These are phyloP conservation scores for Globisporangium nodosum DNA, from an alignment of 352 stramenopile genomes.

Conservation along the genomic window DNA sequence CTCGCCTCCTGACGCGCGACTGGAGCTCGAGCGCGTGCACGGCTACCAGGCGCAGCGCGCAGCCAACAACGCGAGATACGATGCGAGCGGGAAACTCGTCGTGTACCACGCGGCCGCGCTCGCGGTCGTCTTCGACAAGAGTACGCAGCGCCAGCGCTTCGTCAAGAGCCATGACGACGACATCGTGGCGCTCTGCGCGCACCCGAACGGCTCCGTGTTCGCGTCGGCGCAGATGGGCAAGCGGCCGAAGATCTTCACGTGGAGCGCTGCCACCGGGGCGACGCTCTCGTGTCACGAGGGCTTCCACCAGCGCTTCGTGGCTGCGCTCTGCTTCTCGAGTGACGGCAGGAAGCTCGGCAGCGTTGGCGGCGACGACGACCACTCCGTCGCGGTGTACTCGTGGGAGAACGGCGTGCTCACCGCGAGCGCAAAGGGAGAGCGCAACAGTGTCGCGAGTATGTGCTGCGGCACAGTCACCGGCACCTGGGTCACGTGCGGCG, in stretches of 20 bases:
- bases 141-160: conserved; percentile 34
- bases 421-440: conserved; percentile 55
- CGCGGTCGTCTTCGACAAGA: conserved; percentile 60
- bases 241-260: conserved; percentile 77
- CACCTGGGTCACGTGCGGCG: conserved; percentile 66
- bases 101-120: conserved; percentile 81
- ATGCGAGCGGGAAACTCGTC: conserved; percentile 44
- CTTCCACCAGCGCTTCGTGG: conserved; percentile 77
- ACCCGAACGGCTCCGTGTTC: conserved; percentile 73
- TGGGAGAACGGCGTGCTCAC: conserved; percentile 52
- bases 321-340: conserved; percentile 58
- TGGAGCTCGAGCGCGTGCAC: conserved; percentile 67
- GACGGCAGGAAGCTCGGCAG: conserved; percentile 66
- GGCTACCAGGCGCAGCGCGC: conserved; percentile 73
- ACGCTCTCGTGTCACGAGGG: conserved; percentile 50
- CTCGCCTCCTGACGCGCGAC: conserved; percentile 26
- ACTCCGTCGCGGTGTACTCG: conserved; percentile 78
- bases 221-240: conserved; percentile 88
- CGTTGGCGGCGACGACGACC: conserved; percentile 78
- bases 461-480: conserved; percentile 35
- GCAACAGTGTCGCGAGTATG: conserved; percentile 47
- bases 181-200: conserved; percentile 70
- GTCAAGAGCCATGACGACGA: conserved; percentile 81
- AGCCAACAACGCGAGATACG: conserved; percentile 75
- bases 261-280: conserved; percentile 32